A percentile compares a stretch with the other conserved stretches of the same genome.
phyloP scores from a whole-genome alignment of 2,329 filamentous ascomycete species.

The Clonostachys chloroleuca region DNA sequence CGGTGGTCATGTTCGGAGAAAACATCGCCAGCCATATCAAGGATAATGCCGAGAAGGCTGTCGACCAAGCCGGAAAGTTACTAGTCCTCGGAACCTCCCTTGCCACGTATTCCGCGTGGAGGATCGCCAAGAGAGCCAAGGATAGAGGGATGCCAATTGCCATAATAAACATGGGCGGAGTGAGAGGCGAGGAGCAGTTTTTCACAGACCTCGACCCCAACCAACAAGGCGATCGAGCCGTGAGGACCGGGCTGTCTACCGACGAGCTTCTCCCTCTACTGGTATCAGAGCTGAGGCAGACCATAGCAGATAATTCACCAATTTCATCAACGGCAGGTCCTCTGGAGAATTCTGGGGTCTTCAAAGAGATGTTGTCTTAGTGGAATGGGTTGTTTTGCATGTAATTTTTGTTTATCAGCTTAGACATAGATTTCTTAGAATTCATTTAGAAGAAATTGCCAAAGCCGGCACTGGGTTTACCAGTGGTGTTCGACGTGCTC shows the following conservation, averaged over 20 bases:
- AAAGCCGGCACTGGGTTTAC: slow-evolving; percentile 19
- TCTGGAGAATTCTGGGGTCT: slow-evolving; percentile 26
- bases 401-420: slow-evolving; percentile 7
- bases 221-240: slow-evolving; percentile 45
- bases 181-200: slow-evolving; percentile 72
- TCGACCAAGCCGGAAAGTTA: slow-evolving; percentile 71
- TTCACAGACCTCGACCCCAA: slow-evolving; percentile 51
- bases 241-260: slow-evolving; percentile 53
- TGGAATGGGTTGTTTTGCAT: slow-evolving; percentile 8
- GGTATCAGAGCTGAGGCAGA: slow-evolving; percentile 42
- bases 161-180: slow-evolving; percentile 82
- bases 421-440: slow-evolving; percentile 5
- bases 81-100: slow-evolving; percentile 85
- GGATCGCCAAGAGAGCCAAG: slow-evolving; percentile 77
- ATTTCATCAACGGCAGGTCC: neutral
- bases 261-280: slow-evolving; percentile 53
- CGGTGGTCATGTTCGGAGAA: slow-evolving; percentile 96
- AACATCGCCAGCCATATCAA: slow-evolving; percentile 71
- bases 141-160: slow-evolving; percentile 82
- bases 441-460: slow-evolving; percentile 45
- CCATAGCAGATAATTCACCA: slow-evolving; percentile 5
- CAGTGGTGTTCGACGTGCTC: slow-evolving; percentile 8
- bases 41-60: slow-evolving; percentile 68
- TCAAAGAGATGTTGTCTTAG: slow-evolving; percentile 58
- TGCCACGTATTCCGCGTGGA: slow-evolving; percentile 93